Percentiles rank a stretch among this genome's conserved stretches.
phyloP scores from a whole-genome alignment of 179 eudicot species.

The Nepenthes alata region DNA sequence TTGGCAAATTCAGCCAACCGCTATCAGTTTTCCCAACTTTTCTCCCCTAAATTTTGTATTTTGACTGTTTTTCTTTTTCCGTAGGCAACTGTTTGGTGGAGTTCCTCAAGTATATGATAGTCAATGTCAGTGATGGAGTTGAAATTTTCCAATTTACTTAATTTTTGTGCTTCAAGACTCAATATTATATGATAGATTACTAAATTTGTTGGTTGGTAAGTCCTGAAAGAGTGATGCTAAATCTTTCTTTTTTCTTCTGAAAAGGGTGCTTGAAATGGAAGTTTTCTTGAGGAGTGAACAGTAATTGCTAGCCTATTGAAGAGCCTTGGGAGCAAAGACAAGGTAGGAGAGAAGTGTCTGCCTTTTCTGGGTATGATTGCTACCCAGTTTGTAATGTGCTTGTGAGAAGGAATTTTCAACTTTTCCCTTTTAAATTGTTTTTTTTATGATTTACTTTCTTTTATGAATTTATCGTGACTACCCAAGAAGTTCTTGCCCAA shows the following conservation, averaged over 20 bases:
- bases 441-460: too few species aligned
- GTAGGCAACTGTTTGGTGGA: neutral
- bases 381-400: constrained; percentile 8
- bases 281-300: constrained; percentile 27
- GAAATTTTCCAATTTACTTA: neutral
- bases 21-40: constrained; percentile 1
- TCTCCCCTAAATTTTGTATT: too few species aligned
- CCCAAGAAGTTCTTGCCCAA: too few species aligned
- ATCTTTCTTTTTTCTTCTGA: constrained; percentile 21
- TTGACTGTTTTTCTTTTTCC: too few species aligned
- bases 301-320: constrained; percentile 27
- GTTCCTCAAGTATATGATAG: neutral
- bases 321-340: constrained; percentile 44
- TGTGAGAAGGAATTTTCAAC: constrained; percentile 4
- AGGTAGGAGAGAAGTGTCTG: constrained; percentile 28
- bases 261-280: constrained; percentile 38
- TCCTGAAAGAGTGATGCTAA: constrained; percentile 24
- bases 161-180: neutral
- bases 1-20: constrained; percentile 32
- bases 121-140: neutral
- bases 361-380: constrained; percentile 25
- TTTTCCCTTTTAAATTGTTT: too few species aligned
- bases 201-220: constrained; percentile 9
- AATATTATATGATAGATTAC: neutral
- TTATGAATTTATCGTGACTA: too few species aligned